Evolutionary conservation across 306 rosid genomes (phyloP).

Genomic region (Corylus heterophylla): DNA sequence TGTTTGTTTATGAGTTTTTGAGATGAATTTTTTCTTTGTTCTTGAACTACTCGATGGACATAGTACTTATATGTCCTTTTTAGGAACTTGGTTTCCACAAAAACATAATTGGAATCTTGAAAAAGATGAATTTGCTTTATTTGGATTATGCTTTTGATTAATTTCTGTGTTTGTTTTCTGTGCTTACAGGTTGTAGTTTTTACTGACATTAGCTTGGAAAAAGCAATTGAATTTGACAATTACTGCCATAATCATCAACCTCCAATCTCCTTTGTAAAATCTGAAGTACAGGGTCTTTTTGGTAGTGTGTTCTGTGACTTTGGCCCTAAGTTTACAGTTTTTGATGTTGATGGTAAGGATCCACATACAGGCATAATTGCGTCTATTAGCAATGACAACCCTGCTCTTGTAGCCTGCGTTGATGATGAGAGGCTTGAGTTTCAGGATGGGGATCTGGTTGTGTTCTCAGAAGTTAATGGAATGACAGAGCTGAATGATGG

Average conservation of each 20-base stretch:
- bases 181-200: constrained; percentile 75
- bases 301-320: constrained; percentile 94
- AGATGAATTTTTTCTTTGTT: no score
- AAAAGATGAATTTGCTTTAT: background rate
- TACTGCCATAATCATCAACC: constrained; percentile 87
- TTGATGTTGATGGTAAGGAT: constrained; percentile 90
- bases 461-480: constrained; percentile 87
- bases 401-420: constrained; percentile 73
- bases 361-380: constrained; percentile 86
- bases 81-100: no score
- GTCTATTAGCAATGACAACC: constrained; percentile 77
- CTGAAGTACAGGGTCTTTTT: constrained; percentile 93
- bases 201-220: constrained; percentile 63
- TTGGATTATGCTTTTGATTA: background rate
- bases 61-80: no score
- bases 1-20: no score
- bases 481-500: constrained; percentile 88
- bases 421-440: constrained; percentile 94
- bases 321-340: constrained; percentile 87
- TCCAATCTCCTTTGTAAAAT: constrained; percentile 77
- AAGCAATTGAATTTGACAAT: constrained; percentile 73
- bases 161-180: background rate
- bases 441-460: constrained; percentile 92
- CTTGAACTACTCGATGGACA: no score
- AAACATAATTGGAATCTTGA: background rate